Base-by-base conservation (phyloP, 2,329 filamentous ascomycete genomes). In the Alternaria brassicae region DNA sequence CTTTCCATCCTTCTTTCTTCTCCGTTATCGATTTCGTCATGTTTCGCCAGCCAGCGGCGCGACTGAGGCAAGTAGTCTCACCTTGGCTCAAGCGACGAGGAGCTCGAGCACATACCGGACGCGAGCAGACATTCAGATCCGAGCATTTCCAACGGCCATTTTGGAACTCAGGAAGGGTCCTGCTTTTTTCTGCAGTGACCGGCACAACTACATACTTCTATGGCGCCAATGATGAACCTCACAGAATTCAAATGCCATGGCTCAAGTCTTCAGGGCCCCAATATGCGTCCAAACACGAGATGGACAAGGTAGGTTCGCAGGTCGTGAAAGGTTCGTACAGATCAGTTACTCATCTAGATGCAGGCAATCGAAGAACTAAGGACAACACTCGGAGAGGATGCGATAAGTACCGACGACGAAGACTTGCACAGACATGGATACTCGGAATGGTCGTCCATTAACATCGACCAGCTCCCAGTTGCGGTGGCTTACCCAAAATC, bases 361-460 rank as follows among this genome's bases (percentile, higher is more conserved):
- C 56, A 86, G 83, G 86, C 86, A 6, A 85, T 88, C 60, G 69
- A 75, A 0, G 86, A 89, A 69, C 77, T 90, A 15, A 80, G 81
- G 53, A 57, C 63, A 34, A 61, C 67, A 0, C 75, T 90, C 4
- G 87, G 87, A 21, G 80, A 86, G 37, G 87, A 89, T 52, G 76
- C 82, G 2, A 84, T 91, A 48, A 88, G 82, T 67, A 86, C 85
- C 12, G 88, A 91, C 67, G 80, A 85, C 41, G 87, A 89, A 40
- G 87, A 88, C 42, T 78, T 91, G 2, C 83, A 86, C 19, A 77
- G 81, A 44, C 89, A 91, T 70, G 88, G 89, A 13, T 88, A 86
- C 73, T 91, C 88, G 0, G 89, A 91, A 71, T 91, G 88, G 88
- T 90, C 88, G 0, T 86, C 86, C 1, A 84, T 88, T 67, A 91